Evolutionary conservation across 106 monocot genomes (phyloP).

Genomic region (Phalaenopsis aphrodite): DNA sequence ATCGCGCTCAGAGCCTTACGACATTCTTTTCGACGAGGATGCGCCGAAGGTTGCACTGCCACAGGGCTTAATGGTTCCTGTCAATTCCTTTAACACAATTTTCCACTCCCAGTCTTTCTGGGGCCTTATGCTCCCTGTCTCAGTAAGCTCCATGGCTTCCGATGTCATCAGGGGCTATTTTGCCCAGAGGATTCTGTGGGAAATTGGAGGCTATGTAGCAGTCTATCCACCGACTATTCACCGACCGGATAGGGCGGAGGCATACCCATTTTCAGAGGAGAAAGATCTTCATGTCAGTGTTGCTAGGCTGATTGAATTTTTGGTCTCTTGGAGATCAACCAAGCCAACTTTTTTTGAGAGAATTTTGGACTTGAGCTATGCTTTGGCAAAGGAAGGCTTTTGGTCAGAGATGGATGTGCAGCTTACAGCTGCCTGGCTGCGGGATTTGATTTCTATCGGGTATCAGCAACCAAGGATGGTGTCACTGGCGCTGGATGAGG

Average conservation of each 20-base stretch:
- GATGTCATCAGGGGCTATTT: constrained; percentile 48
- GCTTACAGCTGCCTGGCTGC: constrained; percentile 49
- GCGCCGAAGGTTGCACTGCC: constrained; percentile 20
- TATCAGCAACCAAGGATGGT: constrained; percentile 44
- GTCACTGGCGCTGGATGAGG: constrained; percentile 32
- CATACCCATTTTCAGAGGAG: constrained; percentile 48
- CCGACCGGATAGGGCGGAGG: constrained; percentile 18
- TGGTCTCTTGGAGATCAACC: constrained; percentile 36
- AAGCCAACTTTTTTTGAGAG: constrained; percentile 34
- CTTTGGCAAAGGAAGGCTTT: constrained; percentile 48
- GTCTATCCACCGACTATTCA: constrained; percentile 46
- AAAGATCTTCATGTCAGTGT: constrained; percentile 61
- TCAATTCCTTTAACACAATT: constrained; percentile 49
- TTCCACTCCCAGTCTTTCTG: constrained; percentile 48
- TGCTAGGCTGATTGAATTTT: constrained; percentile 34
- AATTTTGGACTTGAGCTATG: constrained; percentile 43
- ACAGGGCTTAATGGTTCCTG: constrained; percentile 35
- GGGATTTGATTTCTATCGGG: constrained; percentile 46
- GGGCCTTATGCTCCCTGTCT: constrained; percentile 45
- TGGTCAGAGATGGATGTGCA: constrained; percentile 45
- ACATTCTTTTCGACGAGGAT: constrained; percentile 39
- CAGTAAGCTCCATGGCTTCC: constrained; percentile 46
- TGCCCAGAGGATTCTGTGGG: constrained; percentile 53
- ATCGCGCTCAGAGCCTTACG: constrained; percentile 17
- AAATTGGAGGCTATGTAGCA: constrained; percentile 45